phyloP scores from a whole-genome alignment of 163 green algal species.

The Scenedesmus sp. region DNA sequence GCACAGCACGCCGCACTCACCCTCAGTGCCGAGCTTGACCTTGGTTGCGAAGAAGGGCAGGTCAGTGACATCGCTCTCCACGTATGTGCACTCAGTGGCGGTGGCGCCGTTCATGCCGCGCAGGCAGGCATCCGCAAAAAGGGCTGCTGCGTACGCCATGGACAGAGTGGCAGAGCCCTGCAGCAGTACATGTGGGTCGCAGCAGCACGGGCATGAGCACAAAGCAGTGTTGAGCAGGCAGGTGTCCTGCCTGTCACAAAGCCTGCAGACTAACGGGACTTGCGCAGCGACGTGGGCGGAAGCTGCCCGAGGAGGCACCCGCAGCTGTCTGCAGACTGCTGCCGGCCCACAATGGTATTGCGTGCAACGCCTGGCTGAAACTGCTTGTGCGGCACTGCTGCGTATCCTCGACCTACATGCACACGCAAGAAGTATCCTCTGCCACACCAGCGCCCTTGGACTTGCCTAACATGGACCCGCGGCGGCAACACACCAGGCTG shows the following conservation, averaged over 20 bases:
- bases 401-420: too few species aligned
- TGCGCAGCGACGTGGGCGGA: too few species aligned
- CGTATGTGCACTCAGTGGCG: constrained; percentile 58
- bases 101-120: constrained; percentile 73
- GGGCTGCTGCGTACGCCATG: constrained; percentile 94
- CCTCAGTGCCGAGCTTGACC: constrained; percentile 66
- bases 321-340: too few species aligned
- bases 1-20: constrained; percentile 31
- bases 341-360: too few species aligned
- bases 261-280: too few species aligned
- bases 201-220: not conserved
- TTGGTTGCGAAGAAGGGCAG: constrained; percentile 88
- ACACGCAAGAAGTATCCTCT: too few species aligned
- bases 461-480: too few species aligned
- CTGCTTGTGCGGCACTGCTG: too few species aligned
- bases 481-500: too few species aligned
- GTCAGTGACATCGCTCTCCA: constrained; percentile 50
- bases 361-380: too few species aligned
- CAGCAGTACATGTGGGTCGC: not conserved
- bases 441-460: too few species aligned
- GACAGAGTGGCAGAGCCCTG: constrained; percentile 93
- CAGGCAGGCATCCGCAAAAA: constrained; percentile 87
- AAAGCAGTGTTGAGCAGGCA: not conserved
- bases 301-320: too few species aligned
- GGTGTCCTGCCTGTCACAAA: not conserved